Conservation (phyloP, 2,329 filamentous ascomycete species). For the Penicillium sp. region DNA sequence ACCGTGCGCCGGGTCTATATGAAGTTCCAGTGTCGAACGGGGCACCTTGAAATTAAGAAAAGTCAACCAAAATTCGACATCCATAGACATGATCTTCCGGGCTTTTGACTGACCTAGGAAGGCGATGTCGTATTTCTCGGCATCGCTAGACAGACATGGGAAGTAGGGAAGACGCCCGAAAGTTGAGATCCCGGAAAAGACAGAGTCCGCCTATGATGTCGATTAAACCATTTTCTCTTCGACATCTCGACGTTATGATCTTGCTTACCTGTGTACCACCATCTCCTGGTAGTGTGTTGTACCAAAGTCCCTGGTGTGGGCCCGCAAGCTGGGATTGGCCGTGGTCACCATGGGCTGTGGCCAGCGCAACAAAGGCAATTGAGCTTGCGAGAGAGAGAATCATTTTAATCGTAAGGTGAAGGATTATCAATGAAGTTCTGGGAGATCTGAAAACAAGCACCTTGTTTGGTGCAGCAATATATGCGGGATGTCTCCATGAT, state of each 20-base stretch:
- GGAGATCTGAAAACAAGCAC: no score
- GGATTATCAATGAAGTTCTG: no score
- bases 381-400: conserved; percentile 18
- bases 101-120: conserved; percentile 65
- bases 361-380: conserved; percentile 51
- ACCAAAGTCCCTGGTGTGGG: conserved; percentile 76
- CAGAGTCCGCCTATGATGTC: conserved; percentile 69
- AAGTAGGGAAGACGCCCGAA: conserved; percentile 78
- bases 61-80: background rate
- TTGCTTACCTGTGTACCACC: conserved; percentile 72
- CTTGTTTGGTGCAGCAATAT: no score
- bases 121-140: conserved; percentile 78
- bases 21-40: conserved; percentile 86
- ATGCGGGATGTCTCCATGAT: no score
- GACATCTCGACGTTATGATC: no score
- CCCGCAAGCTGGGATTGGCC: conserved; percentile 64
- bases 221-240: no score
- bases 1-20: conserved; percentile 79
- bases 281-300: conserved; percentile 78
- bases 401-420: conserved; percentile 14
- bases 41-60: conserved; percentile 55
- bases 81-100: background rate
- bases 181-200: conserved; percentile 85
- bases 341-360: conserved; percentile 60
- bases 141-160: conserved; percentile 70